A percentile compares a stretch with the other conserved stretches of the same genome.
Conservation (phyloP, 148 eudicot genomes). For the Silene uniflora region DNA sequence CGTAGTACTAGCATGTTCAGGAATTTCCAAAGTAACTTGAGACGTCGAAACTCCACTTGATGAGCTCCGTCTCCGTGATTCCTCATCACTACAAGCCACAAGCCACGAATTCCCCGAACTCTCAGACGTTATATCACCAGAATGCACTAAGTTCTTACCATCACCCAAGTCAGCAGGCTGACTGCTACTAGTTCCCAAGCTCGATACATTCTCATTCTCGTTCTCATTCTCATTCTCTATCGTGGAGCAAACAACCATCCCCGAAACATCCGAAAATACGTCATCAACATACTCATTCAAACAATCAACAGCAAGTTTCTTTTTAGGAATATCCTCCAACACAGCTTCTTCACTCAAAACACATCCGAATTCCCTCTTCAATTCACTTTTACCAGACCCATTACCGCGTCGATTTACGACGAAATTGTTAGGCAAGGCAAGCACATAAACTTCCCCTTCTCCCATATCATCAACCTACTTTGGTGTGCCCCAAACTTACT, state of each 20-base stretch:
- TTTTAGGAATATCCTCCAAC: conserved; percentile 23
- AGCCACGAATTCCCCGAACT: conserved; percentile 51
- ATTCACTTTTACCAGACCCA: conserved; percentile 22
- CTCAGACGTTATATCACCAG: conserved; percentile 54
- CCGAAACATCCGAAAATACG: conserved; percentile 59
- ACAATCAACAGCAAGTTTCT: conserved; percentile 34
- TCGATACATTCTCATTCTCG: conserved; percentile 39
- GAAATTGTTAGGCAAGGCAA: conserved; percentile 24
- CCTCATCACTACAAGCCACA: conserved; percentile 45
- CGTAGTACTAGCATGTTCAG: conserved; percentile 58
- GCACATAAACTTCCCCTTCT: conserved; percentile 47
- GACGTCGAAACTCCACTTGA: conserved; percentile 39
- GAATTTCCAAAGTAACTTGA: conserved; percentile 66
- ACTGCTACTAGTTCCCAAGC: conserved; percentile 46
- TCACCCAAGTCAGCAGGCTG: conserved; percentile 31
- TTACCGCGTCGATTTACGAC: conserved; percentile 28
- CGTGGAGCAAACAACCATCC: conserved; percentile 43
- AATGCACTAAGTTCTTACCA: conserved; percentile 38
- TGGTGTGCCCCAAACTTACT: conserved; percentile 7
- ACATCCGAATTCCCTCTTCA: conserved; percentile 45
- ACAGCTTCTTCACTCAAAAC: conserved; percentile 33
- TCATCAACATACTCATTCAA: conserved; percentile 43
- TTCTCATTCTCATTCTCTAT: conserved; percentile 31
- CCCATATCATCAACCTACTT: conserved; percentile 48
- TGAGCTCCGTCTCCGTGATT: conserved; percentile 25